Evolutionary conservation across 1,284 basidiomycete species (phyloP), one percentile per base, ranked within the genome.

Genomic region (Mycena citricolor): DNA sequence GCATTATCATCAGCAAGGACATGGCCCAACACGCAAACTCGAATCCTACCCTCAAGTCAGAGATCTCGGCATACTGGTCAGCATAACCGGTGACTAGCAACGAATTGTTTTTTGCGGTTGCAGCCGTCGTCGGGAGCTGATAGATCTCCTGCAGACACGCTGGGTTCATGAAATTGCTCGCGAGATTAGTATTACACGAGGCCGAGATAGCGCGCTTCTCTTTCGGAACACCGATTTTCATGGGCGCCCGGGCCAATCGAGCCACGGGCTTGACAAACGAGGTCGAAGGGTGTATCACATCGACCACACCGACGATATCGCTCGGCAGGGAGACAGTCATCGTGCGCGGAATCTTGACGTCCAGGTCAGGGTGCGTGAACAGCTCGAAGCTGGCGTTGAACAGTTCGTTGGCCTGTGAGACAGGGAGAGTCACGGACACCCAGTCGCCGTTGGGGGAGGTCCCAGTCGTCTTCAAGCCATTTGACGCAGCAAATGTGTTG

Each of bases 61-160:
- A 60, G 38, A 61, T 61, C 58, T 68, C 76, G 8, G 70, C 68
- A 49, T 64, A 73, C 47, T 71, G 49, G 31, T 68, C 65, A 5
- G 68, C 52, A 47, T 70, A 75, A 4, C 80, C 79, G 17, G 76
- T 74, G 41, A 83, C 70, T 29, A 84, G 66, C 17, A 61, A 69
- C 58, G 79, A 82, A 35, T 51, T 60, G 36, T 49, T 56, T 2
- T 70, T 68, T 3, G 74, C 67, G 16, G 54, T 52, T 20, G 56
- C 55, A 2, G 71, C 68, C 2, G 55, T 82, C 81, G 1, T 50
- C 51, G 7, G 63, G 60, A 10, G 78, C 48, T 82, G 82, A 62
- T 84, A 85, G 16, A 83, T 57, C 6, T 68, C 66, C 38, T 73
- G 65, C 42, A 86, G 60, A 57, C 81, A 84, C 0, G 74, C 57